These are phyloP conservation scores for Quercus ilex DNA, from an alignment of 306 rosid genomes.

Conservation along the genomic window DNA sequence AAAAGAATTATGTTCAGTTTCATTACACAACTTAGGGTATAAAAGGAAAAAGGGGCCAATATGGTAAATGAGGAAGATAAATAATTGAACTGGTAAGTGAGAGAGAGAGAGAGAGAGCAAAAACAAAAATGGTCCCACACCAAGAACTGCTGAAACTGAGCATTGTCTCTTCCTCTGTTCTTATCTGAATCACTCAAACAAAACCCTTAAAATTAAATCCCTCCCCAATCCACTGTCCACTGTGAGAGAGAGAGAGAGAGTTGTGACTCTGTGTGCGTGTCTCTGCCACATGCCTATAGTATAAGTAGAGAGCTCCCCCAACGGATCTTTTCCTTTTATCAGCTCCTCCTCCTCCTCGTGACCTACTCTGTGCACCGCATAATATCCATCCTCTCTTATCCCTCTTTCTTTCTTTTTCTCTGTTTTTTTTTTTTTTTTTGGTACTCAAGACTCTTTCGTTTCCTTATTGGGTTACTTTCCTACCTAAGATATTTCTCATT, in stretches of 20 bases:
- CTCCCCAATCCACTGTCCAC: background rate
- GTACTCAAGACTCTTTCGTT: background rate
- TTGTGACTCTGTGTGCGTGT: conserved; percentile 12
- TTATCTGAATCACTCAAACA: conserved; percentile 29
- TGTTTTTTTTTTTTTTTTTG: background rate
- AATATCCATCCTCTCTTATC: conserved; percentile 2
- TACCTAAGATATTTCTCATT: conserved; percentile 17
- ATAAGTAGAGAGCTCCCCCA: conserved; percentile 36
- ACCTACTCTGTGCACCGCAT: conserved; percentile 16
- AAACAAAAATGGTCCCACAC: conserved; percentile 42
- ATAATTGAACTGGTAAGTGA: conserved; percentile 40
- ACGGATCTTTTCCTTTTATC: conserved; percentile 44
- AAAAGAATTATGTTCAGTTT: too few relatives aligned
- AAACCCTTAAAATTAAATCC: background rate
- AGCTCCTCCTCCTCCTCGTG: conserved; percentile 44
- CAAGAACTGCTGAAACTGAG: conserved; percentile 49
- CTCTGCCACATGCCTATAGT: conserved; percentile 36
- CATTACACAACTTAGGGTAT: too few relatives aligned
- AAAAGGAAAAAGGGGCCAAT: conserved; percentile 15
- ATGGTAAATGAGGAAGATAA: conserved; percentile 30
- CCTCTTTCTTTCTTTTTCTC: background rate
- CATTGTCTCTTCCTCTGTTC: conserved; percentile 68
- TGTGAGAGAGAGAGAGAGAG: background rate
- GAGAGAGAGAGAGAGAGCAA: background rate
- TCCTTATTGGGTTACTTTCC: conserved; percentile 25